Conservation (phyloP, 208 protist species). For the Blechomonas ayalai region DNA sequence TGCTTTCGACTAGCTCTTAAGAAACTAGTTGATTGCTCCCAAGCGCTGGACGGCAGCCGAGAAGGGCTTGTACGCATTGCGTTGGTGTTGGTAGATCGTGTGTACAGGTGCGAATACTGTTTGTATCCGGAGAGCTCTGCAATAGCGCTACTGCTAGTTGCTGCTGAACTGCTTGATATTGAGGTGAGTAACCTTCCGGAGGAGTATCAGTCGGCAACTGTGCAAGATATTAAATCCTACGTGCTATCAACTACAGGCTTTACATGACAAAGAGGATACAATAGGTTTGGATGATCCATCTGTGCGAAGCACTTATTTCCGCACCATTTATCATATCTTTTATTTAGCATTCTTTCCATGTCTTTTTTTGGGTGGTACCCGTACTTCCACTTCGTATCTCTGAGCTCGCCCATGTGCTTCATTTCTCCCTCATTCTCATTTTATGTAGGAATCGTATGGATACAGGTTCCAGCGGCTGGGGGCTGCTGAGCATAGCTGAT, state of each 20-base stretch:
- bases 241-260: too few relatives aligned
- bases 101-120: constrained; percentile 51
- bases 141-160: constrained; percentile 36
- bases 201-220: constrained; percentile 4
- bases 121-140: constrained; percentile 63
- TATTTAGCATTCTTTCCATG: not conserved
- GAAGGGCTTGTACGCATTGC: constrained; percentile 43
- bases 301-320: constrained; percentile 5
- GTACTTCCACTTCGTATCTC: too few relatives aligned
- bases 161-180: constrained; percentile 13
- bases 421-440: too few relatives aligned
- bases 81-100: constrained; percentile 30
- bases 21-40: constrained; percentile 17
- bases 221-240: constrained; percentile 7
- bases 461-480: constrained; percentile 41
- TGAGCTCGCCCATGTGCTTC: too few relatives aligned
- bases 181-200: constrained; percentile 2
- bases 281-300: too few relatives aligned
- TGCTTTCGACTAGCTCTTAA: constrained; percentile 58
- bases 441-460: too few relatives aligned
- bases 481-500: constrained; percentile 67
- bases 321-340: not conserved
- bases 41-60: constrained; percentile 8
- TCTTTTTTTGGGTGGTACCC: too few relatives aligned
- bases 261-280: too few relatives aligned